phyloP scores from a whole-genome alignment of 805 yeast species.

The Kuraishia ogatae region DNA sequence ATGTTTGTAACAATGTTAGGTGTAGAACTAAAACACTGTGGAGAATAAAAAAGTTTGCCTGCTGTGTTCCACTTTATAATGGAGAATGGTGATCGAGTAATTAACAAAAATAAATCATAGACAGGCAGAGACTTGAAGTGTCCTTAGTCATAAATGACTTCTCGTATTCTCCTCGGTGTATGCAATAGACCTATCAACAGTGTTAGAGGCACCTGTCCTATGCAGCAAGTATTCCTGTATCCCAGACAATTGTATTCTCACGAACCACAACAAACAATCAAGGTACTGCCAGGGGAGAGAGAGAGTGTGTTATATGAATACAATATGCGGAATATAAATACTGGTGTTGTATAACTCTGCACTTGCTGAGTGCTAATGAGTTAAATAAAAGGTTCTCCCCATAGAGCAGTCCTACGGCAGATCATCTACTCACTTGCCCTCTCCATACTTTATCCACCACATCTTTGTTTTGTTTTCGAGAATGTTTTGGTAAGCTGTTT shows the following conservation, averaged over 20 bases:
- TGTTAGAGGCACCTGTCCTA: not conserved
- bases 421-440: not conserved
- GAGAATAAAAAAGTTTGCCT: not conserved
- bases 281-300: not conserved
- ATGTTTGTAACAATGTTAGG: not conserved
- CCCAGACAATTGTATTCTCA: too few species aligned
- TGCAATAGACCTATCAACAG: not conserved
- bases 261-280: not conserved
- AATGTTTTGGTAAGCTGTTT: not conserved
- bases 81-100: not conserved
- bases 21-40: not conserved
- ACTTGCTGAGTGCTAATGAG: not conserved
- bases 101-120: not conserved
- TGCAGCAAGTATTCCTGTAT: not conserved
- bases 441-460: not conserved
- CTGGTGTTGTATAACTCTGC: not conserved
- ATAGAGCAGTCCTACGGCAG: not conserved
- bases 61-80: not conserved
- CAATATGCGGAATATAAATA: too few species aligned
- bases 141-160: not conserved
- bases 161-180: not conserved
- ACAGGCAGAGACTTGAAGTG: not conserved
- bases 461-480: not conserved
- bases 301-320: not conserved
- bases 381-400: not conserved